These are phyloP conservation scores for Psilocybe cyanescens DNA, from an alignment of 768 basidiomycete species.

Conservation along the genomic window DNA sequence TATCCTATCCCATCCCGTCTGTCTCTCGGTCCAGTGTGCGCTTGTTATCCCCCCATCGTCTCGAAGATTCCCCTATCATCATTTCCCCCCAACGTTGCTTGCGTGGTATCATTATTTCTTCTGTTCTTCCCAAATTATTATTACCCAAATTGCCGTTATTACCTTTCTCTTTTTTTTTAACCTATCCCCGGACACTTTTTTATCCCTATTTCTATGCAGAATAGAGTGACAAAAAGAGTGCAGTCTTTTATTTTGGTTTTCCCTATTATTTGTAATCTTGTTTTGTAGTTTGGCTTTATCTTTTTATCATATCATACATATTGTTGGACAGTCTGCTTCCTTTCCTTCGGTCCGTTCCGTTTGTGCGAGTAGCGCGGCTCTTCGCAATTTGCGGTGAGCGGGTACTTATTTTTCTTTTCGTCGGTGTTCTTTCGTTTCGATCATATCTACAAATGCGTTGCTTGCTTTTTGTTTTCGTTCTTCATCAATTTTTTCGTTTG, in stretches of 20 bases:
- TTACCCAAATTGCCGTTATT: neutral
- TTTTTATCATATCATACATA: neutral
- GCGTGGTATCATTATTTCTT: constrained; percentile 15
- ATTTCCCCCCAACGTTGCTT: neutral
- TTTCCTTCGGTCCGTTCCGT: neutral
- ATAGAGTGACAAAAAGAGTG: neutral
- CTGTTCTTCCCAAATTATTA: neutral
- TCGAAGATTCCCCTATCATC: neutral
- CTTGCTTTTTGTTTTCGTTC: no score
- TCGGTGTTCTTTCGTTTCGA: no score
- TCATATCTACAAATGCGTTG: no score
- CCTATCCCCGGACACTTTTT: neutral
- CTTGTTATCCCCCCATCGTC: neutral
- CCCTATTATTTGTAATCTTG: neutral
- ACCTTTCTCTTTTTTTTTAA: neutral
- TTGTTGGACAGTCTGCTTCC: neutral
- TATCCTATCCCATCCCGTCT: neutral
- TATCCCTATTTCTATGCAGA: neutral
- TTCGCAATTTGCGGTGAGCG: no score
- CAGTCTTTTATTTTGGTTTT: neutral
- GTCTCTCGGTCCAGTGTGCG: neutral
- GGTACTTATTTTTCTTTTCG: no score
- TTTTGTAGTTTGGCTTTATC: neutral
- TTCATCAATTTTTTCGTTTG: no score
- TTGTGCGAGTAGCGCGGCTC: neutral